Conservation (phyloP, 148 eudicot species). For the Vaccinium macrocarpon region DNA sequence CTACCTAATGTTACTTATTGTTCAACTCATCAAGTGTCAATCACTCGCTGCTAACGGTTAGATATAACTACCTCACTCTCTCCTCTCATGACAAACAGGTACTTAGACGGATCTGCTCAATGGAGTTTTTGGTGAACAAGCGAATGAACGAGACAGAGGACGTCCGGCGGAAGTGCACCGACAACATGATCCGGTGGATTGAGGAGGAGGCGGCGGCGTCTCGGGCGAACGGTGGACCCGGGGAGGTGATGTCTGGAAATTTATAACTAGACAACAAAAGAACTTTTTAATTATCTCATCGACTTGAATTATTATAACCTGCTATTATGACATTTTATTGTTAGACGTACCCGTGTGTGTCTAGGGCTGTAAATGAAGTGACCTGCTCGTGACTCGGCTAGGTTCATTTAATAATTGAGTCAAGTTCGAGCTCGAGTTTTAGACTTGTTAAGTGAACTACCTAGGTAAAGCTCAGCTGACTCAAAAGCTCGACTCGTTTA, state of each 20-base stretch:
- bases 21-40: background rate
- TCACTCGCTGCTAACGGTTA: background rate
- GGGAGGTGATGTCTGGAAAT: conserved; percentile 8
- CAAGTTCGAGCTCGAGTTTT: too few species aligned
- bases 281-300: background rate
- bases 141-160: conserved; percentile 17
- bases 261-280: background rate
- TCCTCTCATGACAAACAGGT: background rate
- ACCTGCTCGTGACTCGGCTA: too few species aligned
- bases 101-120: conserved; percentile 19
- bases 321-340: background rate
- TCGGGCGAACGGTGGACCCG: background rate
- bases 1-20: too few species aligned
- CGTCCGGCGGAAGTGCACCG: conserved; percentile 15
- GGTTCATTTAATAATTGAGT: too few species aligned
- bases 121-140: conserved; percentile 21
- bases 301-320: background rate
- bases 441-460: too few species aligned
- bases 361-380: too few species aligned
- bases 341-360: background rate
- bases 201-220: conserved; percentile 18
- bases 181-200: conserved; percentile 29
- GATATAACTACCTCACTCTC: background rate
- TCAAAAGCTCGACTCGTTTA: too few species aligned
- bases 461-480: too few species aligned